phyloP scores from a whole-genome alignment of 1,284 basidiomycete species.

The Cronartium quercuum region DNA sequence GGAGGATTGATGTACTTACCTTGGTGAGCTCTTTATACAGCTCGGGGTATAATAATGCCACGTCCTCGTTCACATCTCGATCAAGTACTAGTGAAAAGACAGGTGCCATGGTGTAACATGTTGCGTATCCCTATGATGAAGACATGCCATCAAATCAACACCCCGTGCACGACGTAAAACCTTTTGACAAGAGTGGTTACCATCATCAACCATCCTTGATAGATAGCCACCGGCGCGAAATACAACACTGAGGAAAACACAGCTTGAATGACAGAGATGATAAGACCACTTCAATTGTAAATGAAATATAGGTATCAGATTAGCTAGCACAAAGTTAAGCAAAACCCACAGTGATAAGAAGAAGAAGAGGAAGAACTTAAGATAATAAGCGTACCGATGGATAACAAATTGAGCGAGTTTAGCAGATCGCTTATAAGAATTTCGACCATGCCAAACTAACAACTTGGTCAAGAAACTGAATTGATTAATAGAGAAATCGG shows the following conservation, averaged over 20 bases:
- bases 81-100: constrained; percentile 96
- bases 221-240: constrained; percentile 95
- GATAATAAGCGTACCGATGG: constrained; percentile 57
- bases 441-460: constrained; percentile 92
- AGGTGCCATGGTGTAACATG: constrained; percentile 96
- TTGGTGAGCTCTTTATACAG: constrained; percentile 96
- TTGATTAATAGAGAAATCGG: constrained; percentile 95
- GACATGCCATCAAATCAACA: not conserved
- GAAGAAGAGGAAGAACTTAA: not conserved
- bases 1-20: constrained; percentile 53
- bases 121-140: constrained; percentile 69
- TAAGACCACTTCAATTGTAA: constrained; percentile 61
- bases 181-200: not conserved
- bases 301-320: not conserved
- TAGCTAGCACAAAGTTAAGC: not conserved
- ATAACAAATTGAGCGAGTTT: constrained; percentile 99
- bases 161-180: not conserved
- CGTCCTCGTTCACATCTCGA: constrained; percentile 88
- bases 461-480: constrained; percentile 93
- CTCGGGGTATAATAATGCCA: constrained; percentile 92
- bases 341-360: not conserved
- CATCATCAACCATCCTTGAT: constrained; percentile 96
- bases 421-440: constrained; percentile 94
- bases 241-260: constrained; percentile 91
- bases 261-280: constrained; percentile 82